Base-by-base conservation (phyloP, 208 protist species). In the Trypanosoma scelopori region DNA sequence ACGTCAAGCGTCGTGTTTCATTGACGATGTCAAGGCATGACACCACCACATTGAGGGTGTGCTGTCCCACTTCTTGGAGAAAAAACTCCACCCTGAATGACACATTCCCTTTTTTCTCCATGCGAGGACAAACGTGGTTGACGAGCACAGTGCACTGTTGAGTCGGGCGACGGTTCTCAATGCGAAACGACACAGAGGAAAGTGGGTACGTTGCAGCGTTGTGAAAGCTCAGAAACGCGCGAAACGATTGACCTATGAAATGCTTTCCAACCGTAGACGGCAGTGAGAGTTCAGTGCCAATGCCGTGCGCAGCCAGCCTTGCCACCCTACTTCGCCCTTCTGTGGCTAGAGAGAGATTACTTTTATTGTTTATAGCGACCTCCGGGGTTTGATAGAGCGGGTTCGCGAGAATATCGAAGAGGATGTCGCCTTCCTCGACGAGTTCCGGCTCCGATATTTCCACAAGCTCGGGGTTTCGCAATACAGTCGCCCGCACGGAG, bases 401-500 rank as follows among this genome's bases (percentile, higher is more conserved):
- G 58, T 74, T 74, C 9, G 60, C 60, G 47, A 74, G 73, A 28
- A 89, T 71, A 20, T 78, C 61, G 42, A 85, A 87, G 9, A 93
- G 71, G 49, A 93, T 87, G 51, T 93, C 87, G 20, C 82, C 84
- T 47, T 86, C 79, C 58, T 93, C 87, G 5, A 76, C 60, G 22
- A 89, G 47, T 22, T 82, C 78, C 12, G 78, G 70, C 18, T 50
- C 47, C 16, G 57, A 41, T 30, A 62, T 55, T 18, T 74, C 60
- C 39, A 63, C 79, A 23, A 85, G 81, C 37, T 71, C 60, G 12
- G 82, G 80, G 48, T 74, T 76, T 5, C 78, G 76, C 0, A 92
- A 58, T 39, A 88, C 78, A 5, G 78, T 79, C 9, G 82, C 82
- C 56, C 80, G 75, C 56, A 92, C 48, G 4, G 67, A 62, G 32